Evolutionary conservation across 192 early-diverging fungal species (phyloP), one percentile per base, ranked within the genome.

Genomic region (Umbelopsis sp.): DNA sequence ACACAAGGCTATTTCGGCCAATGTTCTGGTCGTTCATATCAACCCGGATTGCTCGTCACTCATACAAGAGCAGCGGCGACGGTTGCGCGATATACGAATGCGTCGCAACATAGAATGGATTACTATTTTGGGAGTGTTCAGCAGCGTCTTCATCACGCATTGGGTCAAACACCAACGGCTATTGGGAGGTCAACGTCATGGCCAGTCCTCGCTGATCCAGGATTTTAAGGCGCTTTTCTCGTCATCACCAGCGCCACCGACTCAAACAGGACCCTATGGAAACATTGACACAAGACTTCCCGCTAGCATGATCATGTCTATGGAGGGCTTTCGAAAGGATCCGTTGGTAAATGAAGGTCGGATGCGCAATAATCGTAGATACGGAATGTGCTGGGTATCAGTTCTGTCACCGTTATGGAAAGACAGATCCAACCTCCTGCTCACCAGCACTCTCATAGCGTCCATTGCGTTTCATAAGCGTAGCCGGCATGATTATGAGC

Each of bases 41-140:
- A 25, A 61, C 13, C 55, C 18, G 27, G 55, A 61, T 18, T 61
- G 55, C 18, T 35, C 55, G 4, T 61, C 55, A 35, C 18, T 61
- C 10, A 61, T 61, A 22, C 55, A 61, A 61, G 55, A 61, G 11
- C 55, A 61, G 55, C 55, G 55, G 10, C 55, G 55, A 6, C 30
- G 55, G 11, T 11, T 35, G 25, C 55, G 30, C 55, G 55, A 61
- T 15, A 16, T 61, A 30, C 18, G 33, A 18, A 35, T 61, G 11
- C 25, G 55, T 35, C 25, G 55, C 18, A 61, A 61, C 3, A 61
- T 61, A 18, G 55, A 61, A n/a, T 35, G 55, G 55, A 35, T 35
- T 25, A 61, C 55, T 16, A 11, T 61, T 35, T 35, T 30, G 9
- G 25, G 27, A 18, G 55, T 25, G 10, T 27, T 61, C 18, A 61